These are phyloP conservation scores for Podila horticola DNA, from an alignment of 192 early-diverging fungal species.

Conservation along the genomic window DNA sequence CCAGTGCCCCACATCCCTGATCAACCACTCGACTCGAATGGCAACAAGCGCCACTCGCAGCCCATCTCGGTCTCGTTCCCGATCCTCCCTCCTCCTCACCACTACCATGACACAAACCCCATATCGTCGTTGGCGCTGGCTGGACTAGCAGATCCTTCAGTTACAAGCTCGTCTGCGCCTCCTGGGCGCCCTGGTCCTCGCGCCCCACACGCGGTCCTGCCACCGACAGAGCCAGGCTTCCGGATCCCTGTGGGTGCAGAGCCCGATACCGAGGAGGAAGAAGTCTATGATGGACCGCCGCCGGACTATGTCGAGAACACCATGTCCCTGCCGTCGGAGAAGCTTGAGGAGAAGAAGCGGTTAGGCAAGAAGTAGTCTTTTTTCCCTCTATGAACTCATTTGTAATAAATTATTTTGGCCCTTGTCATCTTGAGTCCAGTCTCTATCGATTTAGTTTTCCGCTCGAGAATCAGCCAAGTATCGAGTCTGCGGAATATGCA, in stretches of 20 bases:
- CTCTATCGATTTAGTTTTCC: too few species aligned
- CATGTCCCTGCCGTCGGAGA: constrained; percentile 39
- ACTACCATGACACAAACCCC: background rate
- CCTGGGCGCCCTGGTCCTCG: background rate
- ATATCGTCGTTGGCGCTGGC: background rate
- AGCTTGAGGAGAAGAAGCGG: constrained; percentile 26
- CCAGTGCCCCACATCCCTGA: constrained; percentile 23
- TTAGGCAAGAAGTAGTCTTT: background rate
- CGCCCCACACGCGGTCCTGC: constrained; percentile 30
- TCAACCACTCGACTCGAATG: background rate
- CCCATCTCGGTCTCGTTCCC: constrained; percentile 48
- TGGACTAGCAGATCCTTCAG: background rate
- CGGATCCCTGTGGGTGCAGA: constrained; percentile 14
- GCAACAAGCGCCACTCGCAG: constrained; percentile 23
- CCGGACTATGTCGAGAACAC: constrained; percentile 41
- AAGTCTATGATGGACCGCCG: constrained; percentile 35
- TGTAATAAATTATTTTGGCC: too few species aligned
- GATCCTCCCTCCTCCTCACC: constrained; percentile 3
- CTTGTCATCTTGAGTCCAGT: too few species aligned
- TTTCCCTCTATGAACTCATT: too few species aligned
- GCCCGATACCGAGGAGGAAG: background rate
- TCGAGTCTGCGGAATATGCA: too few species aligned
- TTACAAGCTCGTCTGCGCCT: background rate
- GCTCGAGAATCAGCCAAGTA: too few species aligned
- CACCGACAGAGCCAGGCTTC: constrained; percentile 27